Evolutionary conservation across 495 filamentous ascomycete genomes (phyloP), one percentile per base, ranked within the genome.

Genomic region (Xylaria cubensis): DNA sequence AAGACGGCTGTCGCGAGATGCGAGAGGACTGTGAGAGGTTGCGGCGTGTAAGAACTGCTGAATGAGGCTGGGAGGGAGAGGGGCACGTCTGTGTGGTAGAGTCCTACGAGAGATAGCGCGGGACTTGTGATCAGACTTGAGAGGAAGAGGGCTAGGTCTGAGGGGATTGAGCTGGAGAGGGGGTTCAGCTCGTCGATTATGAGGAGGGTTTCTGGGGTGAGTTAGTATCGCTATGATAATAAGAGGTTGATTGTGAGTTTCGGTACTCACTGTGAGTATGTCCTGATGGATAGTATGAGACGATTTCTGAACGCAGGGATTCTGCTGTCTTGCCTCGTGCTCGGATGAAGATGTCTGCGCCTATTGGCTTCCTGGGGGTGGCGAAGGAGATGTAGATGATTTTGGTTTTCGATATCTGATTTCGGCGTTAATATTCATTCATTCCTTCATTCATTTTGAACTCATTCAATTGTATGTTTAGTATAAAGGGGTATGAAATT

Each of bases 301-400:
- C 24, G 56, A 97, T 90, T 56, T 94, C 89, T 3, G 81, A 76
- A 1, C 84, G 82, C 10, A 93, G 81, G 0, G 77, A 73, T 1
- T 81, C 72, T 13, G 90, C 81, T 2, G 77, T 80, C 76, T 92
- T 92, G 64, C 88, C 82, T 13, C 90, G 80, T 3, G 89, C 90
- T 66, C 83, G 83, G 68, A 97, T 81, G 73, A 95, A 91, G 29
- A 87, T 76, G 78, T 91, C 91, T 17, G 84, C 88, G 19, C 85
- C 76, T 9, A 80, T 81, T 13, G 89, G 87, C 58, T 87, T 89
- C 13, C 78, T 76, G 8, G 92, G 78, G 0, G 93, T 93, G 70
- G 90, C 87, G 76, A 93, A 93, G n/a, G 93, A 91, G 67, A 97
- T 82, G 75, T 89, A 92, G n/a, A 96, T 87, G 19, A 91, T 83